Evolutionary conservation across 805 yeast species (phyloP).

Genomic region (Kluyveromyces siamensis): DNA sequence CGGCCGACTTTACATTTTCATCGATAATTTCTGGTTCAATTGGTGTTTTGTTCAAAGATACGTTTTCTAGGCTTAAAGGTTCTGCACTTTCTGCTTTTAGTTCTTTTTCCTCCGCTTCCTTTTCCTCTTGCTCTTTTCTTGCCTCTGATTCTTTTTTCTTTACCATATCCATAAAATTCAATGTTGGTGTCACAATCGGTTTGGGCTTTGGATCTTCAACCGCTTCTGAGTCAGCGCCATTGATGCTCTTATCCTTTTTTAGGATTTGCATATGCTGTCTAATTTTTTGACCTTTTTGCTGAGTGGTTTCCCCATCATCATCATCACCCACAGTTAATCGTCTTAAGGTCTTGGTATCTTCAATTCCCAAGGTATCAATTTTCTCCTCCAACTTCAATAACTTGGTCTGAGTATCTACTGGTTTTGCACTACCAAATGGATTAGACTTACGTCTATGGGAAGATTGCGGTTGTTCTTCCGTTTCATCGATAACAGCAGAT

Average conservation of each 20-base stretch:
- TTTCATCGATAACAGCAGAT: conserved; percentile 13
- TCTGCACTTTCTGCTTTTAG: neutral
- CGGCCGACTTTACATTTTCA: neutral
- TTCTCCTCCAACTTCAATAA: conserved; percentile 53
- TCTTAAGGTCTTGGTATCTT: conserved; percentile 32
- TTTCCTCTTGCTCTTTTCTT: neutral
- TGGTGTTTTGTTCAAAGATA: neutral
- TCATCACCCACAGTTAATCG: conserved; percentile 17
- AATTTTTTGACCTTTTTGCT: conserved; percentile 2
- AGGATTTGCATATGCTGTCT: neutral
- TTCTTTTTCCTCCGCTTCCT: conserved; percentile 2
- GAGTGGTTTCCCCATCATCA: conserved; percentile 9
- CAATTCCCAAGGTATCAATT: conserved; percentile 34
- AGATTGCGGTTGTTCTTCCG: conserved; percentile 12
- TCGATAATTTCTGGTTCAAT: neutral
- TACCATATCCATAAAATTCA: neutral
- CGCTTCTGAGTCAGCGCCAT: conserved; percentile 3
- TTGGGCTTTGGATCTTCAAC: neutral
- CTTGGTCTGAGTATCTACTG: conserved; percentile 66
- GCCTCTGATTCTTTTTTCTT: conserved; percentile 1
- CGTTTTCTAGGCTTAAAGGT: neutral
- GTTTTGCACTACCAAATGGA: conserved; percentile 82
- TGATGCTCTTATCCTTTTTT: conserved; percentile 9
- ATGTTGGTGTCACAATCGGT: neutral
- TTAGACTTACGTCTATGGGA: conserved; percentile 37